Evolutionary conservation across 495 filamentous ascomycete genomes (phyloP).

Genomic region (Lasiosphaeria hispida): DNA sequence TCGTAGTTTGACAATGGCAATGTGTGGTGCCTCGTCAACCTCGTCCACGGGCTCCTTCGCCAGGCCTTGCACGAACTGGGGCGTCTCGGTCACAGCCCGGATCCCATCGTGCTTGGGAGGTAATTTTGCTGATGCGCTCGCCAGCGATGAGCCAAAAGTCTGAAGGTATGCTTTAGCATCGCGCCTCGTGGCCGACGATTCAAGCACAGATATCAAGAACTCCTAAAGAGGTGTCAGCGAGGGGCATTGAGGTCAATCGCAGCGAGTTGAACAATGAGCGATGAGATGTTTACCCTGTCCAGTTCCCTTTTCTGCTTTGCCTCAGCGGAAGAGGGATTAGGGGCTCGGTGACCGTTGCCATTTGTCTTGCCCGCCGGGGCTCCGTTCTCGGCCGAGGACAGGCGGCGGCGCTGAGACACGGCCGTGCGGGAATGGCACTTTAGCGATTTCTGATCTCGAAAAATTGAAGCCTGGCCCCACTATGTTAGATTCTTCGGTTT

Average conservation of each 20-base stretch:
- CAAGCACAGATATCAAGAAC: constrained; percentile 77
- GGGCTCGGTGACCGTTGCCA: constrained; percentile 10
- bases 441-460: background rate
- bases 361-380: background rate
- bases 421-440: background rate
- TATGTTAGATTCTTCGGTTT: background rate
- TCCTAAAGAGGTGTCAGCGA: constrained; percentile 54
- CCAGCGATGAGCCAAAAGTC: constrained; percentile 58
- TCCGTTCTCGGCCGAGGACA: constrained; percentile 21
- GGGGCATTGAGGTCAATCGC: background rate
- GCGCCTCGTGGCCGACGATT: constrained; percentile 81
- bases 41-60: constrained; percentile 27
- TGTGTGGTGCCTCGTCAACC: constrained; percentile 58
- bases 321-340: constrained; percentile 38
- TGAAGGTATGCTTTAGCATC: constrained; percentile 87
- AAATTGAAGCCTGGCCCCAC: constrained; percentile 1
- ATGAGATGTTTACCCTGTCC: constrained; percentile 34
- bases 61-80: constrained; percentile 36
- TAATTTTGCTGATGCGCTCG: constrained; percentile 6
- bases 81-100: constrained; percentile 31
- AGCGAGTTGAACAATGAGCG: background rate
- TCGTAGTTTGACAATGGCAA: constrained; percentile 83
- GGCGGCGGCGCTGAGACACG: constrained; percentile 1
- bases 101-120: constrained; percentile 37
- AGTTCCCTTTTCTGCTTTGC: constrained; percentile 43